phyloP scores from a whole-genome alignment of 2,329 filamentous ascomycete genomes.

The Coccinonectria pachysandricola region DNA sequence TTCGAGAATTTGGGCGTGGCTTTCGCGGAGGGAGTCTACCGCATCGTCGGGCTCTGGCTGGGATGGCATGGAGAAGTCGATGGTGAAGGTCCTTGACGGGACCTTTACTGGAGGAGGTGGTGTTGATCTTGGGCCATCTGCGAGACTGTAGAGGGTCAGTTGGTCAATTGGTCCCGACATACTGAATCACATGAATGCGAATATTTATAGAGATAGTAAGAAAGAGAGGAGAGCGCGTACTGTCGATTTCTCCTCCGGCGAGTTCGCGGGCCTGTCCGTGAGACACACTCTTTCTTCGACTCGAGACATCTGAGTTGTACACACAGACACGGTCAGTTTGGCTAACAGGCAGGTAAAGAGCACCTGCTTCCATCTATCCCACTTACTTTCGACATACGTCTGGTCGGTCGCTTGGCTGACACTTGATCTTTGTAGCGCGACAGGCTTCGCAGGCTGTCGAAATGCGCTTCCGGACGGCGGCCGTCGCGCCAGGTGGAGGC shows the following conservation, averaged over 20 bases:
- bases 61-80: conserved; percentile 38
- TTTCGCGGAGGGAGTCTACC: conserved; percentile 32
- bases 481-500: too few relatives aligned
- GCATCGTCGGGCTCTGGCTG: conserved; percentile 27
- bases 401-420: conserved; percentile 35
- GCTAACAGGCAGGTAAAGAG: not conserved
- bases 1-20: conserved; percentile 34
- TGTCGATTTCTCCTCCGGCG: conserved; percentile 33
- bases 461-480: conserved; percentile 15
- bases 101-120: conserved; percentile 21
- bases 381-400: conserved; percentile 42
- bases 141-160: conserved; percentile 8
- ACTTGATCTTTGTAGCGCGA: conserved; percentile 42
- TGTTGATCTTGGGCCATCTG: conserved; percentile 13
- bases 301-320: conserved; percentile 40
- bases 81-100: conserved; percentile 41
- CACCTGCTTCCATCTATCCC: not conserved
- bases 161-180: conserved; percentile 1
- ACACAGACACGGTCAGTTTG: too few relatives aligned
- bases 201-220: not conserved
- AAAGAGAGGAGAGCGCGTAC: conserved; percentile 22
- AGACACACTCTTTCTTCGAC: conserved; percentile 43
- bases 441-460: conserved; percentile 44
- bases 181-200: not conserved
- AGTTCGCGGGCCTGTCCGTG: conserved; percentile 39